Conservation (phyloP, 2,329 filamentous ascomycete species). For the Fusarium austroafricanum region DNA sequence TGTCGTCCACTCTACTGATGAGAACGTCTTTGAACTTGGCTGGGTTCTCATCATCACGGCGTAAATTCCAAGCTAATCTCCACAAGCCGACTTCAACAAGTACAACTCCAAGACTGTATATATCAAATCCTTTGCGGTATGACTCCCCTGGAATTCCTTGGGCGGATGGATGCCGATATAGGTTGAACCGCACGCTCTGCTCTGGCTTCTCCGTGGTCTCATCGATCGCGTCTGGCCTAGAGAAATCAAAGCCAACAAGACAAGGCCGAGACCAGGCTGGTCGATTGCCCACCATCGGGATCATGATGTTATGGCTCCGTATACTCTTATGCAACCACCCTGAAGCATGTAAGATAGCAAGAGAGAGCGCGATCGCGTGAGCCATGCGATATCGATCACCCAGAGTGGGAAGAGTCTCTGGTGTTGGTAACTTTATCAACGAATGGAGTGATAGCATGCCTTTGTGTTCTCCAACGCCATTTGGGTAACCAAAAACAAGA, state of each 20-base stretch:
- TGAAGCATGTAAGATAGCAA: not conserved
- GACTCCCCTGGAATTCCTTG: conserved; percentile 12
- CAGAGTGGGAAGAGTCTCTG: not conserved
- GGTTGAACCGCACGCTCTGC: not conserved
- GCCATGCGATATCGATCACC: conserved; percentile 12
- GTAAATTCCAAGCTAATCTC: not conserved
- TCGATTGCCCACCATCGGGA: not conserved
- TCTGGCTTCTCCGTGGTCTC: conserved; percentile 11
- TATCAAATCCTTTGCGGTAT: conserved; percentile 9
- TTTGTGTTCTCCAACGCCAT: not conserved
- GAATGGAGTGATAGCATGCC: not conserved
- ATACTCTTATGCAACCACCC: conserved; percentile 24
- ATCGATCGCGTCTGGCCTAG: not conserved
- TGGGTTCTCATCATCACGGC: conserved; percentile 3
- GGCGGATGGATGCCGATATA: conserved; percentile 9
- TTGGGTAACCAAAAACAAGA: not conserved
- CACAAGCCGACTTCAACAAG: conserved; percentile 15
- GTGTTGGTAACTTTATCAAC: not conserved
- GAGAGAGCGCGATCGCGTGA: not conserved
- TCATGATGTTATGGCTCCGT: conserved; percentile 16
- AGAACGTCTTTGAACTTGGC: not conserved
- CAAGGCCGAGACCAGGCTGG: conserved; percentile 13
- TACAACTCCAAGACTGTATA: conserved; percentile 16
- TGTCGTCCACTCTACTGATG: not conserved
- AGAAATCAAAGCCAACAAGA: conserved; percentile 12